Evolutionary conservation across 257 asterid genomes (phyloP).

Genomic region (Capsicum chinense): DNA sequence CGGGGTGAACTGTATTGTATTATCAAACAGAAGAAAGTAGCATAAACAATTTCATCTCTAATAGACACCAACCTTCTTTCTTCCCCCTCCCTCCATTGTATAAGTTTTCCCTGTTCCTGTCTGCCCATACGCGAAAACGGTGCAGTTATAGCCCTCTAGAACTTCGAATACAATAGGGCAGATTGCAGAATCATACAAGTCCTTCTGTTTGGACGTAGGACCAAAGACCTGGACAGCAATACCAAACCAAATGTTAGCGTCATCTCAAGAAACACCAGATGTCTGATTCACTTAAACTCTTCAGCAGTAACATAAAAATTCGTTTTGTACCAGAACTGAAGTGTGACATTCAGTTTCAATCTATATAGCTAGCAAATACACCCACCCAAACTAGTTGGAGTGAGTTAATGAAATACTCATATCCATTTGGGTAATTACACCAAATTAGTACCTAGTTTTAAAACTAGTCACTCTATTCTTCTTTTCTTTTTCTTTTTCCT

Average conservation of each 20-base stretch:
- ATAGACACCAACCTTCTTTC: slow-evolving; percentile 67
- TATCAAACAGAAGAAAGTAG: slow-evolving; percentile 1
- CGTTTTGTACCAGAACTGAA: background rate
- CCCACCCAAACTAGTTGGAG: slow-evolving; percentile 20
- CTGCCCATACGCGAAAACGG: slow-evolving; percentile 99
- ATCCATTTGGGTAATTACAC: background rate
- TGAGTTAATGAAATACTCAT: background rate
- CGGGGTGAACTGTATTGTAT: slow-evolving; percentile 38
- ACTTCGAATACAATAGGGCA: slow-evolving; percentile 93
- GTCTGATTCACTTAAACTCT: background rate
- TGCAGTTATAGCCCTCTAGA: slow-evolving; percentile 96
- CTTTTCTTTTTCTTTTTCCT: no score
- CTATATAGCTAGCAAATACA: background rate
- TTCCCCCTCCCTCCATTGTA: slow-evolving; percentile 99
- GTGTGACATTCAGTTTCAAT: background rate
- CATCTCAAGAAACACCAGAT: slow-evolving; percentile 6
- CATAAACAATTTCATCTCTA: slow-evolving; percentile 2
- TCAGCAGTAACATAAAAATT: background rate
- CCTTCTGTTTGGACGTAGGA: slow-evolving; percentile 90
- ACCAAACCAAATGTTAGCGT: slow-evolving; percentile 22
- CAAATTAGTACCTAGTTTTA: no score
- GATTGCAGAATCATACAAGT: slow-evolving; percentile 82
- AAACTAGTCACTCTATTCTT: no score
- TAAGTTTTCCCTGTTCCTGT: slow-evolving; percentile 99
- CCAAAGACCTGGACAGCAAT: slow-evolving; percentile 75